Evolutionary conservation across 208 protist species (phyloP), one percentile per base, ranked within the genome.

Genomic region (Acanthamoeba triangularis): DNA sequence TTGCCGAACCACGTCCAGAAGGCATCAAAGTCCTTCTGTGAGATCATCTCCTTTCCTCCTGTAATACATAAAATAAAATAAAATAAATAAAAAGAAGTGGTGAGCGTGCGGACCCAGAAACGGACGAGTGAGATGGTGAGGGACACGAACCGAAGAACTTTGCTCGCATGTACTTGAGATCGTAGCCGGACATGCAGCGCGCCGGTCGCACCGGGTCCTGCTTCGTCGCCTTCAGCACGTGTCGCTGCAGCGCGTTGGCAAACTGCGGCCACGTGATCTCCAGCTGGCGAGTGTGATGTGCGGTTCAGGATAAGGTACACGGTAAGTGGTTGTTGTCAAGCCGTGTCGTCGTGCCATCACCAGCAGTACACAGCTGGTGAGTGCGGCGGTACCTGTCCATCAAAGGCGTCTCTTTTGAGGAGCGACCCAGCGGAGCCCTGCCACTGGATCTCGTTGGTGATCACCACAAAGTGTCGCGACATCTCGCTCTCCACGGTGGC

Each of bases 381-480:
- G 28, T 13, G 28, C 10, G n/a, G 1, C 7, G 23, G 11, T 35
- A 94, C 65, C 67, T 94, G 90, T 11, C 90, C 90, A 23, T 82
- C 90, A 44, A 94, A 94, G n/a, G 90, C 69, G 69, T 94, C 90
- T 18, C 90, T 20, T n/a, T 94, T 94, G 49, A 94, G 90, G 44
- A 94, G 90, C 14, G 90, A 67, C n/a, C 90, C 90, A 25, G 90
- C 90, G 49, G 90, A 94, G 67, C 90, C 90, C 90, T 94, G 90
- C 90, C 90, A 94, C 67, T 94, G 90, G 33, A 94, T 94, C 69
- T 94, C 90, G 69, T 94, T 94, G 28, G 90, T 94, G 90, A 94
- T 94, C 20, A 94, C 90, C 20, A 94, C 67, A 94, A 94, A 94
- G 28, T 94, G 65, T 56, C 67, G 35, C 10, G 90, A 94, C 16